A percentile compares a stretch with the other conserved stretches of the same genome.
Conservation (phyloP, 768 basidiomycete genomes). For the Glaciozyma martinii region DNA sequence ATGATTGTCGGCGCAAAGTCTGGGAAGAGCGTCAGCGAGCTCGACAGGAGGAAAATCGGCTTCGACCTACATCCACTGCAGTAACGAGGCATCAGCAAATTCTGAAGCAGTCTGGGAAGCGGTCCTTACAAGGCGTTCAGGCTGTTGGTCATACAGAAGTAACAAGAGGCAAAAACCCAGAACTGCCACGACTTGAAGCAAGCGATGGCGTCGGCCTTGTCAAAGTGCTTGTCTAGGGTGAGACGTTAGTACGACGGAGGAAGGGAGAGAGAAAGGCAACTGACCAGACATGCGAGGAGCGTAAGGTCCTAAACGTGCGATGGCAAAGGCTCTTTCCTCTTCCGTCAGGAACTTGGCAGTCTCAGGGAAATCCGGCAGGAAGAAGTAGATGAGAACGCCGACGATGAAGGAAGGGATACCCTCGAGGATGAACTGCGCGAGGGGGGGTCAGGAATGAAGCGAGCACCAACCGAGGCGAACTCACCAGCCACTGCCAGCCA, state of each 20-base stretch:
- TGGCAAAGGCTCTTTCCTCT: slow-evolving; percentile 12
- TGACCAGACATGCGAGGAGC: slow-evolving; percentile 9
- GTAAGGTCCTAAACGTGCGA: slow-evolving; percentile 10
- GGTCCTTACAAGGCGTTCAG: slow-evolving; percentile 17
- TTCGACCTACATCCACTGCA: too few species aligned
- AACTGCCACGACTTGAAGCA: slow-evolving; percentile 18
- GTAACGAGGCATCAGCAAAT: too few species aligned
- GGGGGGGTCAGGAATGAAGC: background rate
- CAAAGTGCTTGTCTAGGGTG: slow-evolving; percentile 24
- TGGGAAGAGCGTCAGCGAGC: background rate
- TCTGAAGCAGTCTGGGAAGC: background rate
- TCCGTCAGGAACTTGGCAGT: slow-evolving; percentile 15
- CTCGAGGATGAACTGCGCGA: slow-evolving; percentile 7
- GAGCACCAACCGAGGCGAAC: background rate
- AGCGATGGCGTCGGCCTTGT: slow-evolving; percentile 3
- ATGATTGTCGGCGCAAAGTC: slow-evolving; percentile 21
- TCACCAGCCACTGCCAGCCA: slow-evolving; percentile 28
- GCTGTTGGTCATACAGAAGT: slow-evolving; percentile 17
- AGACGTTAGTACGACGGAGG: too few species aligned
- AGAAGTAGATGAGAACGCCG: slow-evolving; percentile 2
- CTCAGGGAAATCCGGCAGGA: slow-evolving; percentile 9
- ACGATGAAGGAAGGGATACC: slow-evolving; percentile 11
- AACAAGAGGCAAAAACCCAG: slow-evolving; percentile 13
- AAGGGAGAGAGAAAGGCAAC: too few species aligned
- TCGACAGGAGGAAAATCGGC: too few species aligned